A percentile compares a stretch with the other conserved stretches of the same genome.
Evolutionary conservation across 768 basidiomycete species (phyloP).

Genomic region (Lactarius tabidus): DNA sequence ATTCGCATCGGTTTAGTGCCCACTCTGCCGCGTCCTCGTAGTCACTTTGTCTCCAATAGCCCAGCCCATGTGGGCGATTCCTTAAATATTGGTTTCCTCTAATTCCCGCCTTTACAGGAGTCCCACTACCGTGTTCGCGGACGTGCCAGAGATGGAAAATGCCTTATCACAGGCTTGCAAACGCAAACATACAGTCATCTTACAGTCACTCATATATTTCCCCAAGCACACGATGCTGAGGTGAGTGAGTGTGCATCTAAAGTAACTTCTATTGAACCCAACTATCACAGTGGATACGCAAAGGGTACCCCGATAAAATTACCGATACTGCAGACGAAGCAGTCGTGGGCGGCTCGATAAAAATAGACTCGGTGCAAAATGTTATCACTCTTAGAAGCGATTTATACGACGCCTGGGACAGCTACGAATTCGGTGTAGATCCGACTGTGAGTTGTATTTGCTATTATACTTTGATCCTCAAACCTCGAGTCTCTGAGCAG

Average conservation of each 20-base stretch:
- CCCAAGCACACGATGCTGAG: constrained; percentile 1
- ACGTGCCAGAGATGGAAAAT: neutral
- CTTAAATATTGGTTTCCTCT: neutral
- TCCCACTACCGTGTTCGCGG: neutral
- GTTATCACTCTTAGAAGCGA: constrained; percentile 6
- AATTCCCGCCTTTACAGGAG: neutral
- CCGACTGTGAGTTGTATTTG: neutral
- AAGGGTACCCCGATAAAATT: constrained; percentile 5
- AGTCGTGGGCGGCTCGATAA: neutral
- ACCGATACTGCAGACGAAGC: constrained; percentile 7
- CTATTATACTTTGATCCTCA: neutral
- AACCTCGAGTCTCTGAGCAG: neutral
- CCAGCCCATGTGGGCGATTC: neutral
- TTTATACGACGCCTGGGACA: constrained; percentile 9
- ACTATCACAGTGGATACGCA: constrained; percentile 2
- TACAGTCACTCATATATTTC: constrained; percentile 11
- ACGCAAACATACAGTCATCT: constrained; percentile 8
- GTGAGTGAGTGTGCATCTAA: neutral
- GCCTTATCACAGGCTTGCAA: constrained; percentile 8
- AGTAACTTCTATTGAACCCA: neutral
- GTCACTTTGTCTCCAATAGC: neutral
- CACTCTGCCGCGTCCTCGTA: constrained; percentile 6
- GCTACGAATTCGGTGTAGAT: constrained; percentile 12
- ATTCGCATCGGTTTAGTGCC: neutral
- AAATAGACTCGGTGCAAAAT: constrained; percentile 12